Percentiles rank a stretch among this genome's conserved stretches.
Evolutionary conservation across 768 basidiomycete species (phyloP).

Genomic region (Pleurotus pulmonarius): DNA sequence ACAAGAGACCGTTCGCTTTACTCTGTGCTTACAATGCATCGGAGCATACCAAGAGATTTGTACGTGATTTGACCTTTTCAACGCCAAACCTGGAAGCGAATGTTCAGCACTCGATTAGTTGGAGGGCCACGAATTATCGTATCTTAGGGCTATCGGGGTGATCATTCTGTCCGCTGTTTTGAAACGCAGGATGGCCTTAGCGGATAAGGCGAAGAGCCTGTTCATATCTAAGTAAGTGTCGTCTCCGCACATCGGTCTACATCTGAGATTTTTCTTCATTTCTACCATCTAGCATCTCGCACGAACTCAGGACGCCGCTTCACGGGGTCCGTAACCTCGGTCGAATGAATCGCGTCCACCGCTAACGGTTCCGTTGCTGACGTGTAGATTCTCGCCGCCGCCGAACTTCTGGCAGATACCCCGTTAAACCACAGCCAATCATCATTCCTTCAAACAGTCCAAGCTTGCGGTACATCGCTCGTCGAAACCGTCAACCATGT

Average conservation of each 20-base stretch:
- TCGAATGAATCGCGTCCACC: background rate
- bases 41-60: constrained; percentile 77
- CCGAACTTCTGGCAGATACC: constrained; percentile 86
- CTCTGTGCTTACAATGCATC: constrained; percentile 89
- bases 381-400: constrained; percentile 81
- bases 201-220: constrained; percentile 89
- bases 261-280: background rate
- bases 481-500: constrained; percentile 98
- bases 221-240: constrained; percentile 87
- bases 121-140: constrained; percentile 88
- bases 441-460: constrained; percentile 89
- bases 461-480: constrained; percentile 92
- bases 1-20: constrained; percentile 87
- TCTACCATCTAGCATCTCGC: constrained; percentile 62
- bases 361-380: background rate
- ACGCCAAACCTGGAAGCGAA: no score
- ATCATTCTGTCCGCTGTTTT: constrained; percentile 92
- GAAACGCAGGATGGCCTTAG: constrained; percentile 88
- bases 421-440: constrained; percentile 74
- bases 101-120: constrained; percentile 36
- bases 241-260: background rate
- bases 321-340: constrained; percentile 64
- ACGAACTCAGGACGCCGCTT: constrained; percentile 86
- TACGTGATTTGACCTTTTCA: constrained; percentile 28
- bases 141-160: constrained; percentile 88